Conservation (phyloP, 2,329 filamentous ascomycete genomes). For the Ophiostoma piceae region DNA sequence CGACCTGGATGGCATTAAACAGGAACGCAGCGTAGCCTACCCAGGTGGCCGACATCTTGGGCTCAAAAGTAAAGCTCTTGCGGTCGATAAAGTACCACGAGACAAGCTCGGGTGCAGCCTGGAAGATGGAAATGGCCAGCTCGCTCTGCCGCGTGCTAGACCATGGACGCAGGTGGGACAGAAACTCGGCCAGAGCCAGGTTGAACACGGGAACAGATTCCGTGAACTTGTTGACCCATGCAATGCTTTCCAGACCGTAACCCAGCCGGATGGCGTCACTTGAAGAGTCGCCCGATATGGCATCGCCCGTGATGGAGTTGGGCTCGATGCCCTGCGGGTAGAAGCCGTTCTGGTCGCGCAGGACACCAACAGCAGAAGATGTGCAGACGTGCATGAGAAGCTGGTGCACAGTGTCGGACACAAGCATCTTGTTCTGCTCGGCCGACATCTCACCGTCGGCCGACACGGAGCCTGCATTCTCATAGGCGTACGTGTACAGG, state of each 20-base stretch:
- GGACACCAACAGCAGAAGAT: conserved; percentile 63
- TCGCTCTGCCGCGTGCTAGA: conserved; percentile 75
- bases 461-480: conserved; percentile 55
- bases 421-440: conserved; percentile 39
- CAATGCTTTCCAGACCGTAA: conserved; percentile 62
- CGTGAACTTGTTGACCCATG: conserved; percentile 63
- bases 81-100: conserved; percentile 82
- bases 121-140: conserved; percentile 73
- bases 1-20: conserved; percentile 71
- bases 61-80: conserved; percentile 77
- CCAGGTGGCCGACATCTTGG: conserved; percentile 90
- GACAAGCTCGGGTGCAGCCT: conserved; percentile 75
- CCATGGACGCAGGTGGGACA: conserved; percentile 75
- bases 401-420: conserved; percentile 66
- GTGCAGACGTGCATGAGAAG: conserved; percentile 75
- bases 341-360: conserved; percentile 73
- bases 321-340: conserved; percentile 69
- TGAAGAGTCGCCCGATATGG: conserved; percentile 30
- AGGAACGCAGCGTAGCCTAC: conserved; percentile 87
- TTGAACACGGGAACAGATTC: conserved; percentile 72
- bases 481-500: conserved; percentile 60
- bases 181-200: conserved; percentile 69
- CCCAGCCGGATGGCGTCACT: conserved; percentile 42
- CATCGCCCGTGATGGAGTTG: conserved; percentile 34
- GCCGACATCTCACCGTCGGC: neutral